These are phyloP conservation scores for Nakazawaea laoshanensis DNA, from an alignment of 805 yeast species.

Conservation along the genomic window DNA sequence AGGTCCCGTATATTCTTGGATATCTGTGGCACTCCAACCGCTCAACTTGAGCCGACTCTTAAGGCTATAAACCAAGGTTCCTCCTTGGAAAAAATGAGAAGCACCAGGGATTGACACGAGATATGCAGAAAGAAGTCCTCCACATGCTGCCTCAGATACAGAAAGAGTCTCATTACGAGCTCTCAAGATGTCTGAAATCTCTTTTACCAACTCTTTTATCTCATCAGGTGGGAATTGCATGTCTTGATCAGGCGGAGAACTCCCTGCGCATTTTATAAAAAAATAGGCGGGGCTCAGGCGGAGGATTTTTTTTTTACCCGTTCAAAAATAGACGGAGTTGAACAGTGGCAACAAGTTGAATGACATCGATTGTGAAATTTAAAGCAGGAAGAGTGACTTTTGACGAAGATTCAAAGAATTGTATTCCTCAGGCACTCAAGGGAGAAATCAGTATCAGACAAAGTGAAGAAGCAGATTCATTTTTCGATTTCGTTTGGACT, in stretches of 20 bases:
- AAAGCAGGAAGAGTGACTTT: conserved; percentile 74
- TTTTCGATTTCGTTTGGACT: conserved; percentile 64
- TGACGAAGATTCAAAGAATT: conserved; percentile 50
- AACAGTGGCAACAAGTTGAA: neutral
- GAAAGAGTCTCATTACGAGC: conserved; percentile 58
- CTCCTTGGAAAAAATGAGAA: conserved; percentile 74
- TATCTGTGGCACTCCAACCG: conserved; percentile 73
- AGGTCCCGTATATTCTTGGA: conserved; percentile 72
- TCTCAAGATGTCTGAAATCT: conserved; percentile 50
- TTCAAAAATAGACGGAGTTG: too few species aligned
- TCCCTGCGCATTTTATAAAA: too few species aligned
- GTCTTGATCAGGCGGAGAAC: too few species aligned
- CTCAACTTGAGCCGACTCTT: conserved; percentile 64
- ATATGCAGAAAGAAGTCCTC: conserved; percentile 77
- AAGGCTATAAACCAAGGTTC: conserved; percentile 71
- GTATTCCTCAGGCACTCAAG: conserved; percentile 63
- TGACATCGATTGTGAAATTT: conserved; percentile 32
- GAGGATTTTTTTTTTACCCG: too few species aligned
- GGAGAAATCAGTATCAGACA: conserved; percentile 57
- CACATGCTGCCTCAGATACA: conserved; percentile 84
- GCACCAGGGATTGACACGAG: conserved; percentile 83
- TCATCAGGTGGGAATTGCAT: conserved; percentile 56
- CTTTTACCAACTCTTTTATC: conserved; percentile 37
- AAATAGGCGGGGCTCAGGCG: too few species aligned
- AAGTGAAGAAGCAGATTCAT: conserved; percentile 62